These are phyloP conservation scores for Mortierella hygrophila DNA, from an alignment of 192 early-diverging fungal species.

Conservation along the genomic window DNA sequence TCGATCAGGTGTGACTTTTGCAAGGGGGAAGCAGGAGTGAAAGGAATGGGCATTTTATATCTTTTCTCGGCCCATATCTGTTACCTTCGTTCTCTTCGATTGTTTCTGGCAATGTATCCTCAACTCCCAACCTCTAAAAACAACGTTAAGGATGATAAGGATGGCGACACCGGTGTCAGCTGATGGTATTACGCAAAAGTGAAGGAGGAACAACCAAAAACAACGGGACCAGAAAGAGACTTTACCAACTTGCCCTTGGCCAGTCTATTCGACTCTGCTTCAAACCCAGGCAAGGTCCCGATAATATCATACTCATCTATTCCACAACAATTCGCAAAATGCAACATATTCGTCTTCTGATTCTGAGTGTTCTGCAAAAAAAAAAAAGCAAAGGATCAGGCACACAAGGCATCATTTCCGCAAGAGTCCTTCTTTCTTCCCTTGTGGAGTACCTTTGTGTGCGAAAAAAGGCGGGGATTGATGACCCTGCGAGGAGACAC, in stretches of 20 bases:
- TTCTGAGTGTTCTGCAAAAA: too few relatives aligned
- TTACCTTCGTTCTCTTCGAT: not conserved
- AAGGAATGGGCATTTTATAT: not conserved
- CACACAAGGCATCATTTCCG: not conserved
- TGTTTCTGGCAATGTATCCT: not conserved
- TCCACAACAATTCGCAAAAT: not conserved
- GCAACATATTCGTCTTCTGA: too few relatives aligned
- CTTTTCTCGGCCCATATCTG: not conserved
- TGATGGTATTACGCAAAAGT: too few relatives aligned
- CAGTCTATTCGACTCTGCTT: constrained; percentile 27
- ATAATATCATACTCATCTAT: constrained; percentile 44
- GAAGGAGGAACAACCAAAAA: not conserved
- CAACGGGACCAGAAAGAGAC: not conserved
- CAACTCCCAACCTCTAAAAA: not conserved
- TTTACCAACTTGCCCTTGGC: constrained; percentile 27
- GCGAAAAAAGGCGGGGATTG: constrained; percentile 37
- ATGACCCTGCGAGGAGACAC: constrained; percentile 22
- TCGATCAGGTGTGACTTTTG: not conserved
- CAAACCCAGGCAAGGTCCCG: constrained; percentile 44
- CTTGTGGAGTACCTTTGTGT: constrained; percentile 34
- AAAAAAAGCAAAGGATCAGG: not conserved
- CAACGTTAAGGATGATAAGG: not conserved
- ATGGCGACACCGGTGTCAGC: not conserved
- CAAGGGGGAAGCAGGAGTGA: not conserved
- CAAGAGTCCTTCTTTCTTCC: not conserved